A percentile compares a stretch with the other conserved stretches of the same genome.
phyloP scores from a whole-genome alignment of 2,329 filamentous ascomycete genomes.

The Sclerotiophoma versabilis region DNA sequence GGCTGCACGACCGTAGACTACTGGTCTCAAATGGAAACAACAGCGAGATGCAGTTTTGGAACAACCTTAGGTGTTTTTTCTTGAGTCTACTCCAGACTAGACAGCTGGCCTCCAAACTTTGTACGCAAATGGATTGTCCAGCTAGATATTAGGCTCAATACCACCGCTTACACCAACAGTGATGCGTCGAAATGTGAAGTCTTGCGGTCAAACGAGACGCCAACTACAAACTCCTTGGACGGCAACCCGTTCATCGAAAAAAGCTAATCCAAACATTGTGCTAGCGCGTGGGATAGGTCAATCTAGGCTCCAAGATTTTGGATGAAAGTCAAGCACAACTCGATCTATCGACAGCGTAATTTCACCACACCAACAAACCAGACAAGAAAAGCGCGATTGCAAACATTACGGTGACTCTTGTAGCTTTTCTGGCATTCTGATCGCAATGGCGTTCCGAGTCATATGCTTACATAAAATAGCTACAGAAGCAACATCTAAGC shows the following conservation, averaged over 20 bases:
- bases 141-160: not conserved
- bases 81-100: not conserved
- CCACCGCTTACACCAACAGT: not conserved
- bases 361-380: not conserved
- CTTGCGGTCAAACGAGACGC: slow-evolving; percentile 5
- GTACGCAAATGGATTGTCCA: slow-evolving; percentile 13
- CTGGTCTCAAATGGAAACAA: slow-evolving; percentile 4
- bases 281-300: slow-evolving; percentile 14
- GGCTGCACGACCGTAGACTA: slow-evolving; percentile 6
- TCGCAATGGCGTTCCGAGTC: not conserved
- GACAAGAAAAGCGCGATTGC: not conserved
- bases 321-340: not conserved
- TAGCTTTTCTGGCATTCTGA: not conserved
- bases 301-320: slow-evolving; percentile 15
- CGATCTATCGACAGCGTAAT: not conserved
- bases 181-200: not conserved
- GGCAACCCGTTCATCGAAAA: slow-evolving; percentile 25
- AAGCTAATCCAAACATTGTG: slow-evolving; percentile 12
- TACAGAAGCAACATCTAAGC: slow-evolving; percentile 28
- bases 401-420: not conserved
- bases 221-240: slow-evolving; percentile 17
- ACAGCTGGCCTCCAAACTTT: slow-evolving; percentile 5
- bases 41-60: not conserved
- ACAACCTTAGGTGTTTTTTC: not conserved
- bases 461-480: not conserved